Conservation (phyloP, 805 yeast species). For the Candida tibetensis region DNA sequence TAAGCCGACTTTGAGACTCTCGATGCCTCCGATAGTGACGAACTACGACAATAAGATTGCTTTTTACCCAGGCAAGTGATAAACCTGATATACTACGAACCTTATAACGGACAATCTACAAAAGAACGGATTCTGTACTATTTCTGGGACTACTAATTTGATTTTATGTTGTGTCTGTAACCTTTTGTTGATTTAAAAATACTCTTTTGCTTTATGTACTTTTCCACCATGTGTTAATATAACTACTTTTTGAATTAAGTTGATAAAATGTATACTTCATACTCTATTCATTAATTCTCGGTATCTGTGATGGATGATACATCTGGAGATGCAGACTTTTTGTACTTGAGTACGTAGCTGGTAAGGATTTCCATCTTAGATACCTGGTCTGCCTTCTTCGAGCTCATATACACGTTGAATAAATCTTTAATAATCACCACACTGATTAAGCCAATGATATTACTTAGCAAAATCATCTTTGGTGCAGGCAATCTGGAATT, state of each 20-base stretch:
- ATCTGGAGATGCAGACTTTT: background rate
- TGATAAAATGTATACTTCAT: too few relatives aligned
- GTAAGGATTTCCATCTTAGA: conserved; percentile 24
- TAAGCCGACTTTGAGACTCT: conserved; percentile 11
- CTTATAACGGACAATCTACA: background rate
- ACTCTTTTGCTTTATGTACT: conserved; percentile 4
- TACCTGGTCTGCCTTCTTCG: conserved; percentile 29
- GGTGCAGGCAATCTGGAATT: conserved; percentile 10
- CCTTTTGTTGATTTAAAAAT: background rate
- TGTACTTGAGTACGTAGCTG: conserved; percentile 1
- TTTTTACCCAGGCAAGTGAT: too few relatives aligned
- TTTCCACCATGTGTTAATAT: conserved; percentile 7
- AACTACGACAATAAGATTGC: too few relatives aligned
- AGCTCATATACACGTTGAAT: conserved; percentile 27
- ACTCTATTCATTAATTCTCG: too few relatives aligned
- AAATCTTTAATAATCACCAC: conserved; percentile 37
- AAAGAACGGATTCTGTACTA: background rate
- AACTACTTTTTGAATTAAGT: background rate
- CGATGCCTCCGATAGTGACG: too few relatives aligned
- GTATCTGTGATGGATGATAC: background rate
- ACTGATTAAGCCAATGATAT: conserved; percentile 29
- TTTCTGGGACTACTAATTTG: background rate
- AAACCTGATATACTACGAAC: too few relatives aligned
- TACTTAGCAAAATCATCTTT: conserved; percentile 26
- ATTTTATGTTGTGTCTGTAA: background rate